Percentiles rank a stretch among this genome's conserved stretches.
Conservation (phyloP, 148 eudicot species). For the Chenopodium quinoa region DNA sequence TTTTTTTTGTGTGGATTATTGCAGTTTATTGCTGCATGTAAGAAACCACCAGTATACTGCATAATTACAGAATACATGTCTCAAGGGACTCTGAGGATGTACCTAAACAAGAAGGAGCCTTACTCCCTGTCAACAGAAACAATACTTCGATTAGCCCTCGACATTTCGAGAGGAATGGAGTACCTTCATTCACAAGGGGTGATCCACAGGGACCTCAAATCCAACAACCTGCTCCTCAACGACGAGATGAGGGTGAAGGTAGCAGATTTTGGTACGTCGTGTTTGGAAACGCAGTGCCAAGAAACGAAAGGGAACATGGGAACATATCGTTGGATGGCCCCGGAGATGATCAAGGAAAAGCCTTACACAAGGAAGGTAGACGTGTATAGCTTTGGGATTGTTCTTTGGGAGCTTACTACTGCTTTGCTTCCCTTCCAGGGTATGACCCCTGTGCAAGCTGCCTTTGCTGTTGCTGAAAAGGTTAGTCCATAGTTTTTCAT, state of each 20-base stretch:
- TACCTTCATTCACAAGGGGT: constrained; percentile 98
- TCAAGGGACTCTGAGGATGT: constrained; percentile 95
- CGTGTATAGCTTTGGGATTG: constrained; percentile 95
- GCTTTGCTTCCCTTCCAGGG: constrained; percentile 97
- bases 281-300: constrained; percentile 82
- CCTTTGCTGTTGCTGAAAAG: constrained; percentile 95
- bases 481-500: constrained; percentile 27
- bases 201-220: constrained; percentile 89
- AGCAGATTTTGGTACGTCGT: constrained; percentile 94
- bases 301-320: constrained; percentile 94
- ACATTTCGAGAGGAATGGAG: constrained; percentile 95
- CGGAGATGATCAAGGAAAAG: constrained; percentile 95
- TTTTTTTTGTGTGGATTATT: neutral
- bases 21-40: constrained; percentile 97
- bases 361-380: constrained; percentile 84
- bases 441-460: constrained; percentile 99
- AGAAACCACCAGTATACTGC: constrained; percentile 97
- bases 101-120: constrained; percentile 94
- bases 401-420: constrained; percentile 94
- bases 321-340: constrained; percentile 98
- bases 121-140: constrained; percentile 91
- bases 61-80: constrained; percentile 99
- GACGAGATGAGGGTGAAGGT: constrained; percentile 98
- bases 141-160: constrained; percentile 80
- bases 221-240: constrained; percentile 80